These are phyloP conservation scores for Alopecurus myosuroides DNA, from an alignment of 176 grass and related monocot genomes.

Conservation along the genomic window DNA sequence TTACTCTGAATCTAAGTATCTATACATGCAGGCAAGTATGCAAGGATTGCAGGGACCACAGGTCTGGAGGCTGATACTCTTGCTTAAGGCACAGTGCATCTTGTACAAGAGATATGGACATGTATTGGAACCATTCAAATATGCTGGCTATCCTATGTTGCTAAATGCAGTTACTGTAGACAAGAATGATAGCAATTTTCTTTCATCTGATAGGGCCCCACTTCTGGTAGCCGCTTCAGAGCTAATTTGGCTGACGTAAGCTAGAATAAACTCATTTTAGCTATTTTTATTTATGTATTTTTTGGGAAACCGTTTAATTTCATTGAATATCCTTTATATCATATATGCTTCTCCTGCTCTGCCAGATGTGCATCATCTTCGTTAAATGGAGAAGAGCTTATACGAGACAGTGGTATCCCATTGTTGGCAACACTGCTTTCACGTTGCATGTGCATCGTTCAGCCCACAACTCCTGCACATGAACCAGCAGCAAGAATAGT, in stretches of 20 bases:
- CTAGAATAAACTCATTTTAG: conserved; percentile 12
- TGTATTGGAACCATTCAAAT: conserved; percentile 97
- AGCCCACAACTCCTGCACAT: conserved; percentile 87
- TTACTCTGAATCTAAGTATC: conserved; percentile 22
- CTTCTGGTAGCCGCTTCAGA: conserved; percentile 94
- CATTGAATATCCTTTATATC: conserved; percentile 15
- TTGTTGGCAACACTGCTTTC: conserved; percentile 96
- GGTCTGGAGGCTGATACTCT: conserved; percentile 86
- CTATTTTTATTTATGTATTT: conserved; percentile 21
- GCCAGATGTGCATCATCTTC: conserved; percentile 87
- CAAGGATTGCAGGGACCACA: conserved; percentile 99
- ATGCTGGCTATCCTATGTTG: conserved; percentile 99
- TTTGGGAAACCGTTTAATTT: neutral
- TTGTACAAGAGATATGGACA: conserved; percentile 94
- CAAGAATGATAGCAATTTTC: conserved; percentile 91
- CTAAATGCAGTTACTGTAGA: conserved; percentile 93
- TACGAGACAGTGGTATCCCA: conserved; percentile 90
- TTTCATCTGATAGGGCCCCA: conserved; percentile 91
- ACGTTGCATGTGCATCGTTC: conserved; percentile 94
- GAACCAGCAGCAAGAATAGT: conserved; percentile 93
- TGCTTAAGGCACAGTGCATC: conserved; percentile 95
- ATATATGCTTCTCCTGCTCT: conserved; percentile 28
- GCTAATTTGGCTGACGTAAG: conserved; percentile 98
- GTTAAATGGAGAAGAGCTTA: conserved; percentile 97
- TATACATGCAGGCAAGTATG: conserved; percentile 73